Evolutionary conservation across 2,329 filamentous ascomycete species (phyloP), one percentile per base, ranked within the genome.

Genomic region (Lecanosticta acicola): DNA sequence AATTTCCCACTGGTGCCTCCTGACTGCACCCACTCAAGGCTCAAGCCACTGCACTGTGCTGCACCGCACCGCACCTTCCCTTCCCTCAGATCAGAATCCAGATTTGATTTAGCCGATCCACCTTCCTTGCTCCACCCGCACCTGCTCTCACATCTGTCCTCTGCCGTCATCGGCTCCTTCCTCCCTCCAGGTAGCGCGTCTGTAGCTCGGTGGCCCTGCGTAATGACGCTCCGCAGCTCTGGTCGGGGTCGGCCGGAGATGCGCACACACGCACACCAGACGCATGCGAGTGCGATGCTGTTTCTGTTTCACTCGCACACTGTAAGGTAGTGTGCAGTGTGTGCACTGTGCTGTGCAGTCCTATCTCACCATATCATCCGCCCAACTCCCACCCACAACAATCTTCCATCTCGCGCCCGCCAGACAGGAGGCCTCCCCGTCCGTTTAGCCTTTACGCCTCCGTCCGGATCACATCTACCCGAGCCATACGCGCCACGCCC

Each of bases 391-490:
- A 17, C 18, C 35, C 35, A 19, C 35, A n/a, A 7, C 39, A 20
- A 17, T 4, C 33, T 26, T 9, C 29, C 19, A 32, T 36, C 32
- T 41, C 43, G 14, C 29, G 13, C 37, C 20, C 39, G 35, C 45
- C 35, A 29, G 16, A 38, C 39, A 41, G 38, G 14, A 8, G 3
- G 13, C 32, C n/a, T 14, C 20, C 32, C 35, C 45, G 39, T 16
- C 14, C 34, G 20, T 32, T 45, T 45, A 45, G 37, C 21, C 39
- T 46, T 46, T 32, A 34, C 39, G 33, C 44, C 20, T 24, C 32
- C 24, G 37, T 18, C 45, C 40, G 46, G 41, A 41, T 40, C 32
- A 41, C 46, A 16, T 17, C 20, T 16, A 37, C 36, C 46, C 46
- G 46, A 48, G 37, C 46, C 46, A 48, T 17, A 17, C 19, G 18